These are phyloP conservation scores for Sporothrix globosa DNA, from an alignment of 2,329 filamentous ascomycete genomes.

Conservation along the genomic window DNA sequence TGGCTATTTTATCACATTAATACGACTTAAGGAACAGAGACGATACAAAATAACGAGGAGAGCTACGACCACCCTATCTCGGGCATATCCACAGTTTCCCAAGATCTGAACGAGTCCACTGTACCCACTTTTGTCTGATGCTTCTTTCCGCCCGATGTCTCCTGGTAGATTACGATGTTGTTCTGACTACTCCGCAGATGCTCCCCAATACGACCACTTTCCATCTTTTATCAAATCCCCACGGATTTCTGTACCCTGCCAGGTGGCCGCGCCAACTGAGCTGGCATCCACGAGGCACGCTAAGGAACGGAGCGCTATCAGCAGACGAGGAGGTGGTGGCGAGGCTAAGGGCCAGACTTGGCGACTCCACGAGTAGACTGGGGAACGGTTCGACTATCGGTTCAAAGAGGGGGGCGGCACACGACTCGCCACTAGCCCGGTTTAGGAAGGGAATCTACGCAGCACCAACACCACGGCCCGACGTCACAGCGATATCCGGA, in stretches of 20 bases:
- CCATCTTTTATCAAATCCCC: neutral
- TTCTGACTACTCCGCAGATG: no score
- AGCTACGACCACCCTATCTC: no score
- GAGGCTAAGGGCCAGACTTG: neutral
- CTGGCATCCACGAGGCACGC: conserved; percentile 12
- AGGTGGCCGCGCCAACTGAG: no score
- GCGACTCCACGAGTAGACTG: neutral
- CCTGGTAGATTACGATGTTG: no score
- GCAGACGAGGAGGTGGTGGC: neutral
- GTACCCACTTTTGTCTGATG: no score
- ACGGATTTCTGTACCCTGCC: conserved; percentile 1
- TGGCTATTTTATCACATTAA: no score
- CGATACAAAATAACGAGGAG: no score
- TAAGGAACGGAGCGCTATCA: neutral
- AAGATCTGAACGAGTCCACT: no score
- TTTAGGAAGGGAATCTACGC: conserved; percentile 33
- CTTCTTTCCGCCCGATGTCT: no score
- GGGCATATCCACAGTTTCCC: no score
- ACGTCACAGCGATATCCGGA: neutral
- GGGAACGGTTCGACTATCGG: neutral
- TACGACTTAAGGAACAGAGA: no score
- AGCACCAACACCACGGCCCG: neutral
- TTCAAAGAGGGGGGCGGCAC: neutral
- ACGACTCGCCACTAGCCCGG: conserved; percentile 24
- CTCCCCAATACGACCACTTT: no score